Percentiles rank a stretch among this genome's conserved stretches.
Evolutionary conservation across 441 rosid genomes (phyloP).

Genomic region (Sinapis alba): DNA sequence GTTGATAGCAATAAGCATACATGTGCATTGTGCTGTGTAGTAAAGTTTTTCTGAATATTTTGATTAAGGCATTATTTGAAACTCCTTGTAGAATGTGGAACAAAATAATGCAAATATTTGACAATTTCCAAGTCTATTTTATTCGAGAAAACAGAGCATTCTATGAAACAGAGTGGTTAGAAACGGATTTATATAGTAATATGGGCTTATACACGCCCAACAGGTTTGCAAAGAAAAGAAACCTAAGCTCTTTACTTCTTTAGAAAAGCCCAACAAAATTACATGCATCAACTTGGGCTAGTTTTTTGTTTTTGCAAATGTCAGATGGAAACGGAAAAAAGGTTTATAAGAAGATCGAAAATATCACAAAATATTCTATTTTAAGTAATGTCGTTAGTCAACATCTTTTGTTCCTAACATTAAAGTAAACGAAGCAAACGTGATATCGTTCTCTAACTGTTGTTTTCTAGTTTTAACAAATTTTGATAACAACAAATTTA

Average conservation of each 20-base stretch:
- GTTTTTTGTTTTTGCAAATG: neutral
- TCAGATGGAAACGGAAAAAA: neutral
- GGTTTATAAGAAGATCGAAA: neutral
- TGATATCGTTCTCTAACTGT: neutral
- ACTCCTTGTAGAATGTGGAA: neutral
- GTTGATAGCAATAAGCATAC: neutral
- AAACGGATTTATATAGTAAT: neutral
- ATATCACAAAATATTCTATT: too few relatives aligned
- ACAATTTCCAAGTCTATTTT: neutral
- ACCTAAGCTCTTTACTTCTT: neutral
- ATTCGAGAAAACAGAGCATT: slow-evolving; percentile 16
- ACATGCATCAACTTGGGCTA: neutral
- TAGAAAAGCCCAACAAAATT: slow-evolving; percentile 6
- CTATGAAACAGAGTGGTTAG: neutral
- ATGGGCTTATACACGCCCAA: neutral
- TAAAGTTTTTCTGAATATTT: neutral
- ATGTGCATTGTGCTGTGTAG: neutral
- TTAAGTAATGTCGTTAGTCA: neutral
- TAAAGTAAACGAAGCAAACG: too few relatives aligned
- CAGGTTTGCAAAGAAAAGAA: too few relatives aligned
- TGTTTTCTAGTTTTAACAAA: neutral
- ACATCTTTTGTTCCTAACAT: neutral
- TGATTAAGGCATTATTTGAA: neutral
- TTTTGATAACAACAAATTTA: neutral
- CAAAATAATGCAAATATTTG: neutral